Evolutionary conservation across 495 filamentous ascomycete species (phyloP), one percentile per base, ranked within the genome.

Genomic region (Parachaetomium inaequale): DNA sequence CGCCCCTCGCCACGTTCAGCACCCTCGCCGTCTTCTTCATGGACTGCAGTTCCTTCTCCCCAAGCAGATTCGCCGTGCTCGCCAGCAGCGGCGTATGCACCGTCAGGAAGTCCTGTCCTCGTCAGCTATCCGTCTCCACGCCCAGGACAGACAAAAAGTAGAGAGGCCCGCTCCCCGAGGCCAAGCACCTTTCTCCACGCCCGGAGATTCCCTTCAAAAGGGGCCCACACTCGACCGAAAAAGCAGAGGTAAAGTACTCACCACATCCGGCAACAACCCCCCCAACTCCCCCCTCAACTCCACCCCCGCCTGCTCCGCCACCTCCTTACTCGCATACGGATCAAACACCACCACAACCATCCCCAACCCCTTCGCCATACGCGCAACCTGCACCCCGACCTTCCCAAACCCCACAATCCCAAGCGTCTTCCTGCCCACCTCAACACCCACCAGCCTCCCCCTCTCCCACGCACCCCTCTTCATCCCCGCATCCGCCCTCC

Each of bases 71-170:
- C 17, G 82, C 81, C 8, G 89, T 92, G 7, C 82, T 85, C 5
- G 85, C 85, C 63, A 90, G 83, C 61, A 92, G 74, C 0, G 89
- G 89, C 5, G 89, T 90, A 63, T 91, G 88, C 28, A 91, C 84
- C 1, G 88, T 90, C 50, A 92, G 71, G 67, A 90, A 88, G 69
- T 92, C 88, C 51, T 54, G 10, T 6, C 31, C n/a, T 1, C 1
- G 32, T 54, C 11, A 54, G 51, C 31, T 28, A 54, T 51, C 14
- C 14, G 19, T 49, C 14, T 46, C 42, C 3, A 17, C n/a, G n/a
- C 8, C n/a, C 42, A 23, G n/a, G n/a, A 34, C 32, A 34, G 32
- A 34, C 32, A 34, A 11, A 34, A 7, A n/a, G n/a, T n/a, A n/a
- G n/a, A n/a, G n/a, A n/a, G n/a, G n/a, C n/a, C n/a, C n/a, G n/a